Conservation (phyloP, 805 yeast genomes). For the Tetrapisispora phaffii region DNA sequence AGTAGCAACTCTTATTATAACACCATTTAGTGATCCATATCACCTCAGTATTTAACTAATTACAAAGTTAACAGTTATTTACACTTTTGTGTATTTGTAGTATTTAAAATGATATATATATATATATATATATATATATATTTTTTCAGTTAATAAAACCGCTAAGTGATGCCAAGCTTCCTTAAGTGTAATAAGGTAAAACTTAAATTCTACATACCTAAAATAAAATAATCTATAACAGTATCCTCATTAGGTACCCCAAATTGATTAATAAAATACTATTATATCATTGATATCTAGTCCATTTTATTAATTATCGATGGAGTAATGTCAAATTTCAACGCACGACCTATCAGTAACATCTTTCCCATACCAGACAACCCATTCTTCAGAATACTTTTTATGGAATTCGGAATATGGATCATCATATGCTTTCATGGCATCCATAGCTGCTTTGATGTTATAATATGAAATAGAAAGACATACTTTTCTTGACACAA, state of each 20-base stretch:
- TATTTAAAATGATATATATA: too few species aligned
- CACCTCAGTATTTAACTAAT: background rate
- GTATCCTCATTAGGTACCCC: too few species aligned
- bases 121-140: too few species aligned
- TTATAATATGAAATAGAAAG: slow-evolving; percentile 52
- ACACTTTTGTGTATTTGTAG: background rate
- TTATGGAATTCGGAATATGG: slow-evolving; percentile 29
- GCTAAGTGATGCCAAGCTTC: background rate
- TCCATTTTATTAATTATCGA: background rate
- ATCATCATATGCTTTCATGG: slow-evolving; percentile 39
- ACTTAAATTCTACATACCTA: background rate
- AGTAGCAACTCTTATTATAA: background rate
- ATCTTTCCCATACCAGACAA: slow-evolving; percentile 57
- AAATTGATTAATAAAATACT: background rate
- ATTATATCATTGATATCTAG: background rate
- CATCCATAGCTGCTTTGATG: slow-evolving; percentile 48
- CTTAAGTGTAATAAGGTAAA: too few species aligned
- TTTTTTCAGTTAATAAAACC: background rate
- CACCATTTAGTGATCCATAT: too few species aligned
- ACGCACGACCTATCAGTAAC: slow-evolving; percentile 48
- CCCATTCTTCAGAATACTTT: slow-evolving; percentile 49
- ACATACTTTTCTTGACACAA: slow-evolving; percentile 56
- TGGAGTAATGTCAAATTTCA: slow-evolving; percentile 7
- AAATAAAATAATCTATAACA: too few species aligned
- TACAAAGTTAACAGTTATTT: background rate